phyloP scores from a whole-genome alignment of 441 rosid genomes.

The Croton laevigatus region DNA sequence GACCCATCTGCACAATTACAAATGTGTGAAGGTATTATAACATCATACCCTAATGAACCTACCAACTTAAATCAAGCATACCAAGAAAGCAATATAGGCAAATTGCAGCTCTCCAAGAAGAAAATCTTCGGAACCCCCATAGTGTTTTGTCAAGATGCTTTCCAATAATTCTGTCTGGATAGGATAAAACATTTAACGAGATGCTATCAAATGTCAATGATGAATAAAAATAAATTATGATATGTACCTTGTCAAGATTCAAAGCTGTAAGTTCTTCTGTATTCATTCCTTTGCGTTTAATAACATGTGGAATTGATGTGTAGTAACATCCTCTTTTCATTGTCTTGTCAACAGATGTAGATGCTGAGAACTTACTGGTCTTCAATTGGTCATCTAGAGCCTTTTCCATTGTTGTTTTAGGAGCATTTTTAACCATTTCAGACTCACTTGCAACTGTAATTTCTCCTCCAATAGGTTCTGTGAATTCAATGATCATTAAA shows the following conservation, averaged over 20 bases:
- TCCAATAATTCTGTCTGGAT: conserved; percentile 68
- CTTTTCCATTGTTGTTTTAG: conserved; percentile 59
- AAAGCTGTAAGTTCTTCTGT: conserved; percentile 69
- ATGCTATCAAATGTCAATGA: neutral
- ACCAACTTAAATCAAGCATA: conserved; percentile 27
- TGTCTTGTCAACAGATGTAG: conserved; percentile 37
- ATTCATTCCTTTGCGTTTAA: conserved; percentile 64
- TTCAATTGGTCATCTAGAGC: conserved; percentile 67
- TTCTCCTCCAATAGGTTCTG: conserved; percentile 95
- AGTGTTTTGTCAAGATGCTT: conserved; percentile 49
- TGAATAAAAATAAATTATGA: conserved; percentile 2
- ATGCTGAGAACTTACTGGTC: conserved; percentile 45
- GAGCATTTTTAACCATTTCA: conserved; percentile 36
- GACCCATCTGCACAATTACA: conserved; percentile 75
- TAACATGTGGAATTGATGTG: conserved; percentile 61
- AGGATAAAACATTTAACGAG: conserved; percentile 14
- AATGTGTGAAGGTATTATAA: conserved; percentile 15
- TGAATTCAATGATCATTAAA: conserved; percentile 11
- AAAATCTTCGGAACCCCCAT: conserved; percentile 65
- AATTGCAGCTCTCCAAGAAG: conserved; percentile 92
- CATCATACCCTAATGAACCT: conserved; percentile 9
- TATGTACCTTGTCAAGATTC: conserved; percentile 84
- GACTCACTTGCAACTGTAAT: conserved; percentile 65
- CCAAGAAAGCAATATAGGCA: conserved; percentile 84
- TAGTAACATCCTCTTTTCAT: conserved; percentile 64